Percentiles rank a stretch among this genome's conserved stretches.
Evolutionary conservation across 192 early-diverging fungal species (phyloP).

Genomic region (Gigaspora rosea): DNA sequence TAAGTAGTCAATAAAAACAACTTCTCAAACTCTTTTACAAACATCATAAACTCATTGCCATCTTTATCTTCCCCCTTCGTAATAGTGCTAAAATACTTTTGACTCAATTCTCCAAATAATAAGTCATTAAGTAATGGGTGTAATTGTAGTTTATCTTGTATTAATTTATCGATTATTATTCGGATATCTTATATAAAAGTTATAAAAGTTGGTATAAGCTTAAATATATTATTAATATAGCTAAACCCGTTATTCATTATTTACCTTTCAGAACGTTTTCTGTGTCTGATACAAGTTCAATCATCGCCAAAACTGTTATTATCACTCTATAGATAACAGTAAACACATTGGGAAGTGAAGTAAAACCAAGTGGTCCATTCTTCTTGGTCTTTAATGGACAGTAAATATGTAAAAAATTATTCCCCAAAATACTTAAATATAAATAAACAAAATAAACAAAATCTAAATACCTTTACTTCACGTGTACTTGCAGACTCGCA

Average conservation of each 20-base stretch:
- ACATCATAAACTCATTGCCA: neutral
- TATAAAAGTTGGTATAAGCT: neutral
- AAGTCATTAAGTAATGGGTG: constrained; percentile 25
- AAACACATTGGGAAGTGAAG: neutral
- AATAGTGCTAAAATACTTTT: neutral
- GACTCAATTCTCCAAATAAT: neutral
- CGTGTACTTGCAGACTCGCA: too few relatives aligned
- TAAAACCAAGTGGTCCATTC: constrained; percentile 12
- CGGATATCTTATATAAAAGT: neutral
- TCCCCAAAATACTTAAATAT: neutral
- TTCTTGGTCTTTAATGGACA: neutral
- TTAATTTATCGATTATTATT: neutral
- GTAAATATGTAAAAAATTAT: neutral
- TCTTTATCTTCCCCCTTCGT: neutral
- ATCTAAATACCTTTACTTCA: too few relatives aligned
- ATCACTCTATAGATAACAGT: constrained; percentile 9
- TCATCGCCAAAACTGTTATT: neutral
- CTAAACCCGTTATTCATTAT: neutral
- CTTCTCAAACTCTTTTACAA: constrained; percentile 11
- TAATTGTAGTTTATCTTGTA: neutral
- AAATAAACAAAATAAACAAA: neutral
- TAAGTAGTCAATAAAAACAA: constrained; percentile 2
- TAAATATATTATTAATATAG: neutral
- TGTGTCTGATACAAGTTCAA: constrained; percentile 5
- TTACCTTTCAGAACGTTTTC: neutral